Evolutionary conservation across 2,329 filamentous ascomycete genomes (phyloP).

Genomic region (Aspergillus chevalieri): DNA sequence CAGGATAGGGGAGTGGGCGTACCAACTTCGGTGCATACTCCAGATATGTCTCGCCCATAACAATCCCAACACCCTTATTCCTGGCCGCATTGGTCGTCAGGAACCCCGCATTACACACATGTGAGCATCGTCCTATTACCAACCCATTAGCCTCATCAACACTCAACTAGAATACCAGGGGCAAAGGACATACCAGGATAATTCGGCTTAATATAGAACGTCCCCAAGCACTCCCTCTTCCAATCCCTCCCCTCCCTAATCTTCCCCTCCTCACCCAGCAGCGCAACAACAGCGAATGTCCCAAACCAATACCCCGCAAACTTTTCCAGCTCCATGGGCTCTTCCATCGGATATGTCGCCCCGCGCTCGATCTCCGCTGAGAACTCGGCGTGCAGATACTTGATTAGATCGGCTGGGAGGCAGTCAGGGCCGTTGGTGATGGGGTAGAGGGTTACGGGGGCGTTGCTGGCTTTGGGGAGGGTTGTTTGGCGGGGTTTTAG

Average conservation of each 20-base stretch:
- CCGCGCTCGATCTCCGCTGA: conserved; percentile 29
- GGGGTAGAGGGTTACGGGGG: conserved; percentile 24
- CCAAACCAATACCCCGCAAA: conserved; percentile 36
- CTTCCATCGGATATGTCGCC: conserved; percentile 35
- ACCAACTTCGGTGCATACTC: conserved; percentile 34
- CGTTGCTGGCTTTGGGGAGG: conserved; percentile 15
- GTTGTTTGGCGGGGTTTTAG: conserved; percentile 18
- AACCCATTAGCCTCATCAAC: background rate
- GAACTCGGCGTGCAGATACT: conserved; percentile 28
- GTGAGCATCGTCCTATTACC: conserved; percentile 31
- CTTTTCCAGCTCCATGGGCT: conserved; percentile 21
- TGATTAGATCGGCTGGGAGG: conserved; percentile 20
- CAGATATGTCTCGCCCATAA: conserved; percentile 33
- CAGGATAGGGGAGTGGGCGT: conserved; percentile 5
- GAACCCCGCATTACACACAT: conserved; percentile 36
- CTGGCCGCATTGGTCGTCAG: conserved; percentile 28
- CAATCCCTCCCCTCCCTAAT: conserved; percentile 24
- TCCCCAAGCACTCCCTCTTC: conserved; percentile 31
- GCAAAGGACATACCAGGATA: conserved; percentile 28
- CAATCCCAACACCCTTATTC: conserved; percentile 28
- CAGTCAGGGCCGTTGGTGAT: conserved; percentile 16
- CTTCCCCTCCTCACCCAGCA: conserved; percentile 15
- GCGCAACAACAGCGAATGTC: conserved; percentile 30
- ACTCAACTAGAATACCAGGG: background rate
- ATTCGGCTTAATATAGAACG: conserved; percentile 39